phyloP scores from a whole-genome alignment of 345 rosid species.

The Lenwebbia sp. region DNA sequence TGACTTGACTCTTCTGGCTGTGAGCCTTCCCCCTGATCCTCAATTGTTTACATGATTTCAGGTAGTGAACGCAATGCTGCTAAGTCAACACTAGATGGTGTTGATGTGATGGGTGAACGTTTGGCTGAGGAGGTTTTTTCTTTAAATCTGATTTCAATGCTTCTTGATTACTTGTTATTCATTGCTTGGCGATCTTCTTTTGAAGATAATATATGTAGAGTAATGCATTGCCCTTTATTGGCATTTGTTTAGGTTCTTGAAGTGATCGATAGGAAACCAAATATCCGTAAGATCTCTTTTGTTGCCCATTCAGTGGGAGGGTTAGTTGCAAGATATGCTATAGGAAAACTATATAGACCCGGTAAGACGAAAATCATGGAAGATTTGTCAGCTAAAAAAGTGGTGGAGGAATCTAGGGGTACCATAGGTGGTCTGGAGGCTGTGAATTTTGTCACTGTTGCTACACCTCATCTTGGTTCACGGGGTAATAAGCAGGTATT shows the following conservation, averaged over 20 bases:
- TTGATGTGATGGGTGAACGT: slow-evolving; percentile 97
- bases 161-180: neutral
- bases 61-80: slow-evolving; percentile 75
- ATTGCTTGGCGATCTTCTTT: neutral
- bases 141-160: neutral
- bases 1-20: neutral
- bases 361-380: slow-evolving; percentile 15
- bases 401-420: slow-evolving; percentile 22
- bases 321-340: slow-evolving; percentile 85
- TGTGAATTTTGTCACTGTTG: slow-evolving; percentile 81
- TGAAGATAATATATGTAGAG: neutral
- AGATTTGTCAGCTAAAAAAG: slow-evolving; percentile 8
- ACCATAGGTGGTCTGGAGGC: slow-evolving; percentile 83
- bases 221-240: neutral
- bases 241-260: slow-evolving; percentile 51
- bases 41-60: slow-evolving; percentile 8
- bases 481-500: slow-evolving; percentile 91
- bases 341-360: slow-evolving; percentile 78
- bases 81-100: slow-evolving; percentile 71
- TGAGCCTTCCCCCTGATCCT: neutral
- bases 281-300: slow-evolving; percentile 73
- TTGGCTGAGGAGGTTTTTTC: slow-evolving; percentile 63
- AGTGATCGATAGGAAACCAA: slow-evolving; percentile 50
- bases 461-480: slow-evolving; percentile 97
- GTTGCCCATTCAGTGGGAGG: slow-evolving; percentile 90